These are phyloP conservation scores for Cercophora samala DNA, from an alignment of 495 filamentous ascomycete species.

Conservation along the genomic window DNA sequence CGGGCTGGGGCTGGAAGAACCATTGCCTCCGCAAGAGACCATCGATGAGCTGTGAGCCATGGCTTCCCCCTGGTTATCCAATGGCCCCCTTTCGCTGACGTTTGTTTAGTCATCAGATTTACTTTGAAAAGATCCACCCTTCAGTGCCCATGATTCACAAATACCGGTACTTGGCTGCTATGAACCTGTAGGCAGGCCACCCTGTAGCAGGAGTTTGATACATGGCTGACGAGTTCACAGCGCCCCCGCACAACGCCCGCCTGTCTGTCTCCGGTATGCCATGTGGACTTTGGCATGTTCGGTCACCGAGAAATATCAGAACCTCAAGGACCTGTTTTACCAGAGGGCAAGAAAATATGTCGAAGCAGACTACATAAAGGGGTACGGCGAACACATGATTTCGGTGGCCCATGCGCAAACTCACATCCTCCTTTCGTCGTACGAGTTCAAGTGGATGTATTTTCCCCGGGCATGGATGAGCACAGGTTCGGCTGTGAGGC, in stretches of 20 bases:
- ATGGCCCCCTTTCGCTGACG: background rate
- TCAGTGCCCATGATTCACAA: constrained; percentile 85
- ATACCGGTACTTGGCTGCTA: constrained; percentile 74
- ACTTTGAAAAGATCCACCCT: constrained; percentile 86
- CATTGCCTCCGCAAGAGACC: constrained; percentile 79
- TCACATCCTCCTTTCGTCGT: constrained; percentile 73
- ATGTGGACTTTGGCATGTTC: constrained; percentile 90
- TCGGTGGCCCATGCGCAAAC: constrained; percentile 78
- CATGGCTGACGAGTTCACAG: constrained; percentile 25
- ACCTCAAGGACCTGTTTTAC: constrained; percentile 81
- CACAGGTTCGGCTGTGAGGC: constrained; percentile 69
- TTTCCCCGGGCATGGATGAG: constrained; percentile 97
- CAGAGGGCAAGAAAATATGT: constrained; percentile 82
- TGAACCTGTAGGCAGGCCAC: constrained; percentile 60
- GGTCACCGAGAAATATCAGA: constrained; percentile 72
- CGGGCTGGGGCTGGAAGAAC: constrained; percentile 85
- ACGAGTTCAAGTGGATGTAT: constrained; percentile 97
- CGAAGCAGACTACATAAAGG: constrained; percentile 86
- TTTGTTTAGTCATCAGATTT: constrained; percentile 66
- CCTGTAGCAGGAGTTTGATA: background rate
- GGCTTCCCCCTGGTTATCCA: background rate
- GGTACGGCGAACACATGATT: constrained; percentile 83
- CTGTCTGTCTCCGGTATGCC: constrained; percentile 83
- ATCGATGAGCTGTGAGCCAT: constrained; percentile 80
- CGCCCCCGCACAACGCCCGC: constrained; percentile 79